phyloP scores from a whole-genome alignment of 1,139 yeast species.

The Magnusiomyces magnusii region DNA sequence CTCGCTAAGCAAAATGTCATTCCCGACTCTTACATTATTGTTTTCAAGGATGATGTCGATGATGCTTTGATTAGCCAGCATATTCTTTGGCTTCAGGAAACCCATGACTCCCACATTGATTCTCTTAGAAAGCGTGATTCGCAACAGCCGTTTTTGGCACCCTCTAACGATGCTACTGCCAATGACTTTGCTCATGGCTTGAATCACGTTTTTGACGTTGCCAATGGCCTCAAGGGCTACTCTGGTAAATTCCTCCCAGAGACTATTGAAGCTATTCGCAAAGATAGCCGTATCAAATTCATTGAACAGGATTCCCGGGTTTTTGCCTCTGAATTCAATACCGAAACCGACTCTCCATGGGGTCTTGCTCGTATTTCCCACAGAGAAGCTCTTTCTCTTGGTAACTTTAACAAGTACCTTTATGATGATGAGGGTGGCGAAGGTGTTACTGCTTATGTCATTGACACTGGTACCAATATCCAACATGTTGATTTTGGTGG shows the following conservation, averaged over 20 bases:
- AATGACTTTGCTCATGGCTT: conserved; percentile 41
- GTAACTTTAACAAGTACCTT: conserved; percentile 73
- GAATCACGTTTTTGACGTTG: conserved; percentile 56
- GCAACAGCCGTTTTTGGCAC: conserved; percentile 39
- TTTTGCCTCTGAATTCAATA: conserved; percentile 50
- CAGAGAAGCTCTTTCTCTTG: conserved; percentile 47
- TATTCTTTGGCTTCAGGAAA: conserved; percentile 15
- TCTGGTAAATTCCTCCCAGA: conserved; percentile 65
- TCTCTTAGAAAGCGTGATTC: conserved; percentile 12
- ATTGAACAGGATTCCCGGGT: conserved; percentile 80
- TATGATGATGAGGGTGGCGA: conserved; percentile 76
- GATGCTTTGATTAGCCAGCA: conserved; percentile 11
- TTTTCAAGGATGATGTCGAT: conserved; percentile 17
- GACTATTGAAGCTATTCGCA: conserved; percentile 48
- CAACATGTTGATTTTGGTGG: conserved; percentile 76
- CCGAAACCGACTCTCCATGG: conserved; percentile 91
- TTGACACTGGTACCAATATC: conserved; percentile 83
- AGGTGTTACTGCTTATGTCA: conserved; percentile 79
- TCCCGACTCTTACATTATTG: conserved; percentile 17
- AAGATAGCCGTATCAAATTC: conserved; percentile 43
- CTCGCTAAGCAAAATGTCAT: conserved; percentile 12
- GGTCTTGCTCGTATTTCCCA: conserved; percentile 92
- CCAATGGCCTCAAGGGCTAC: conserved; percentile 37
- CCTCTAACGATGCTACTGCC: conserved; percentile 26
- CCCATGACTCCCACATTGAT: conserved; percentile 7